A percentile compares a stretch with the other conserved stretches of the same genome.
These are phyloP conservation scores for Chamaecyparis obtusa DNA, from an alignment of 75 land plant species.

Conservation along the genomic window DNA sequence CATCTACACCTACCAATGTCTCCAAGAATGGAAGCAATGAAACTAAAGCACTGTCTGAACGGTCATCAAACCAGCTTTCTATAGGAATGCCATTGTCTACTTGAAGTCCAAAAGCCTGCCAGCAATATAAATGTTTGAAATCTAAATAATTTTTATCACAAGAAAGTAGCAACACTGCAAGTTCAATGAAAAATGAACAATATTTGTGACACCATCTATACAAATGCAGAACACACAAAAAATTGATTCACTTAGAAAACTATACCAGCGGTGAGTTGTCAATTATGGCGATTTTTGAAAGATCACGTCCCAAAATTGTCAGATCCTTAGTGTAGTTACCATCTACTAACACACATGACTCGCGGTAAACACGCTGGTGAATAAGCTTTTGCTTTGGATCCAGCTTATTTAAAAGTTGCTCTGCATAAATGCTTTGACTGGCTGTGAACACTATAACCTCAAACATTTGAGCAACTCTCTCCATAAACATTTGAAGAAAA, in stretches of 20 bases:
- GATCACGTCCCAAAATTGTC: constrained; percentile 82
- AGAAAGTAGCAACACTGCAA: neutral
- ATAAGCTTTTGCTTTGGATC: constrained; percentile 78
- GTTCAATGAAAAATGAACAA: neutral
- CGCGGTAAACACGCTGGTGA: constrained; percentile 79
- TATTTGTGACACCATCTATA: neutral
- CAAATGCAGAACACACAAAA: neutral
- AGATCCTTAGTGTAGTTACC: constrained; percentile 84
- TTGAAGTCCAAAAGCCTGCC: constrained; percentile 87
- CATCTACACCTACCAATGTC: constrained; percentile 65
- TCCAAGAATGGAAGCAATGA: constrained; percentile 77
- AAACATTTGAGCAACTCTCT: constrained; percentile 64
- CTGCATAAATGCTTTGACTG: constrained; percentile 88
- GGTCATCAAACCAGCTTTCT: constrained; percentile 85
- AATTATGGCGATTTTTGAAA: constrained; percentile 62
- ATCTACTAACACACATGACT: constrained; percentile 71
- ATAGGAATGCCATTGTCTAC: constrained; percentile 89
- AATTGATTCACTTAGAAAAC: neutral
- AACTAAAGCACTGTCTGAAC: constrained; percentile 51
- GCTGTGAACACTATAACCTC: constrained; percentile 87
- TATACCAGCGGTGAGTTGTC: constrained; percentile 88
- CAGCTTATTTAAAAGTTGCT: constrained; percentile 75
- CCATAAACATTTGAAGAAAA: constrained; percentile 68
- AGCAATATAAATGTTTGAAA: neutral
- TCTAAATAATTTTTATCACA: neutral